A percentile compares a stretch with the other conserved stretches of the same genome.
Conservation (phyloP, 768 basidiomycete genomes). For the Lactarius hatsudake region DNA sequence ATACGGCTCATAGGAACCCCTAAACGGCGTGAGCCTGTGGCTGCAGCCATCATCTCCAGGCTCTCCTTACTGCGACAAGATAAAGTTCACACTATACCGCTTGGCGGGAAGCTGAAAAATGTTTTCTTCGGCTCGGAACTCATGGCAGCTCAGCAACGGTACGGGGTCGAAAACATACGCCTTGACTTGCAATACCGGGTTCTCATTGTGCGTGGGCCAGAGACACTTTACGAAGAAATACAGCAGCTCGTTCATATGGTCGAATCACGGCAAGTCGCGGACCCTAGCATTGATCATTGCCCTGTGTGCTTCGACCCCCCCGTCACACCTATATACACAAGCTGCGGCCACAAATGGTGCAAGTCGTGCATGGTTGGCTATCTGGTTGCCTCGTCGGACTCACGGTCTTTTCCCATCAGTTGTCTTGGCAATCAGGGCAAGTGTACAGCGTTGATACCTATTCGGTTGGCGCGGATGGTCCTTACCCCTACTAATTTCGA, state of each 20-base stretch:
- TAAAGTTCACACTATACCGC: constrained; percentile 42
- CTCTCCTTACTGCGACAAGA: constrained; percentile 43
- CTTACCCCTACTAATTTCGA: constrained; percentile 54
- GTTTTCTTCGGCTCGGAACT: constrained; percentile 49
- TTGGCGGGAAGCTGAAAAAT: constrained; percentile 47
- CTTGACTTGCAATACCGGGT: constrained; percentile 44
- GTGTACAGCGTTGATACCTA: constrained; percentile 56
- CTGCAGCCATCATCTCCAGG: constrained; percentile 47
- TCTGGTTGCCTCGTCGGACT: constrained; percentile 54
- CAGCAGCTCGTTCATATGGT: constrained; percentile 39
- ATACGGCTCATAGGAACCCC: constrained; percentile 57
- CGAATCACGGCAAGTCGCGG: constrained; percentile 32
- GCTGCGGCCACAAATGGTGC: constrained; percentile 71
- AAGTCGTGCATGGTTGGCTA: constrained; percentile 58
- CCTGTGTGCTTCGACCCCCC: constrained; percentile 69
- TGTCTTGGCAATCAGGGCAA: constrained; percentile 66
- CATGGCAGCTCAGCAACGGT: constrained; percentile 41
- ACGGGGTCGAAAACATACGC: constrained; percentile 57
- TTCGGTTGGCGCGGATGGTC: constrained; percentile 48
- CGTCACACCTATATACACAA: constrained; percentile 48
- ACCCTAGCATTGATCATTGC: constrained; percentile 39
- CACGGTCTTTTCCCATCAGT: constrained; percentile 62
- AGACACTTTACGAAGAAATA: constrained; percentile 43
- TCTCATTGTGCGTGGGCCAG: constrained; percentile 57
- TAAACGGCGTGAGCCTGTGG: constrained; percentile 40